Base-by-base conservation (phyloP, 768 basidiomycete species). In the Rhodotorula sphaerocarpa region DNA sequence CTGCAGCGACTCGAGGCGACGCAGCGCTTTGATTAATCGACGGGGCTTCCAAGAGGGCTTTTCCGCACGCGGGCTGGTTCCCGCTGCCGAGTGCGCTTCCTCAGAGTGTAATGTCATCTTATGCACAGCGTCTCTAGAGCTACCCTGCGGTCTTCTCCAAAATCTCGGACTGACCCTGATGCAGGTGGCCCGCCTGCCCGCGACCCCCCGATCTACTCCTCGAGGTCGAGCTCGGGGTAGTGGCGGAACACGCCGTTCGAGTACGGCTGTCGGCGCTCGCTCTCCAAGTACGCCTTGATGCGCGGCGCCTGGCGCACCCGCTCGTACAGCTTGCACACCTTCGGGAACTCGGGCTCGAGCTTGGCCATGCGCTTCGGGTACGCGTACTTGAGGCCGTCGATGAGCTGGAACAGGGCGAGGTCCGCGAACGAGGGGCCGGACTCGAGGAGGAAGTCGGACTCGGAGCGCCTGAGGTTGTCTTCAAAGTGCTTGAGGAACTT, bases 401-500 rank as follows among this genome's bases (percentile, higher is more conserved):
- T 51, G 44, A 79, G 70, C 45, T 79, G 77, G 70, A 78, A 79
- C 25, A 80, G 72, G 20, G 71, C 73, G 27, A 80, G 71, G 72
- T 80, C 80, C 15, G 79, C 79, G 34, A 76, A 76, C 33, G 78
- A 77, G 27, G 75, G 73, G 18, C 61, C 70, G 21, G 61, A 59
- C 11, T 75, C 74, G 34, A 77, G 70, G 28, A 79, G 67, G 61
- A 67, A 71, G 11, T 46, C 69, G 7, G 44, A 27, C 39, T 21
- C 25, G 28, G 66, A 50, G 28, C 63, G 39, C 33, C 75, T 65
- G 25, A 77, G 72, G 36, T 63, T 66, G 55, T 50, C 50, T 36
- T 77, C 70, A 55, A 80, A 78, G 66, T 79, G 75, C 36, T 61
- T 57, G 56, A 80, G 66, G 72, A 76, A 80, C 65, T 78, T 79